Evolutionary conservation across 345 rosid genomes (phyloP).

Genomic region (Cardamine resedifolia): DNA sequence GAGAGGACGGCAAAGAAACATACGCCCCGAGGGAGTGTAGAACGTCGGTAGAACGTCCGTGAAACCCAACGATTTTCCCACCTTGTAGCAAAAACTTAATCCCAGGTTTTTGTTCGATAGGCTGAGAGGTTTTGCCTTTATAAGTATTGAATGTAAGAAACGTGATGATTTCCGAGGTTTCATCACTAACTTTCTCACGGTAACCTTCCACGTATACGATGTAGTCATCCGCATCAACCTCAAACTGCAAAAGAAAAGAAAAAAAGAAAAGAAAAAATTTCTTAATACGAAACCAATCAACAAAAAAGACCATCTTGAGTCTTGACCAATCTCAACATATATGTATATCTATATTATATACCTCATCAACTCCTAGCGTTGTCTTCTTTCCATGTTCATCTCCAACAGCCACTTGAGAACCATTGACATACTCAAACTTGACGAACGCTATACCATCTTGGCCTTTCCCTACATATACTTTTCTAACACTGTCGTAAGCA

Average conservation of each 20-base stretch:
- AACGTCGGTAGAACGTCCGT: conserved; percentile 23
- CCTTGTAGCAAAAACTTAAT: conserved; percentile 30
- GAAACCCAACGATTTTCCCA: conserved; percentile 37
- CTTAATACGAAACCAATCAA: background rate
- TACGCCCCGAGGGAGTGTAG: conserved; percentile 31
- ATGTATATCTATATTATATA: background rate
- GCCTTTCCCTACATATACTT: conserved; percentile 16
- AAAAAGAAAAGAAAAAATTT: background rate
- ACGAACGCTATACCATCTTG: conserved; percentile 21
- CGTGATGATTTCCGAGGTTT: background rate
- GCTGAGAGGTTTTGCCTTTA: conserved; percentile 20
- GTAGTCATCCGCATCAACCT: conserved; percentile 32
- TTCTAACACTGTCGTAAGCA: conserved; percentile 9
- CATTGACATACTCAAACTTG: conserved; percentile 28
- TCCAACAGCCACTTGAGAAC: conserved; percentile 5
- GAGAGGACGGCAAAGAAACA: conserved; percentile 9
- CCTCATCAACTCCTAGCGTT: conserved; percentile 11
- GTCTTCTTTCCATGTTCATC: conserved; percentile 22
- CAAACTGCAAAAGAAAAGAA: conserved; percentile 13
- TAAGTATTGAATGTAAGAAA: conserved; percentile 22
- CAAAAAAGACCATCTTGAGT: background rate
- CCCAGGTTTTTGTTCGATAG: background rate
- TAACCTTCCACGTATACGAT: conserved; percentile 31
- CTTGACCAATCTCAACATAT: background rate
- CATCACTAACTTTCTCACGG: conserved; percentile 2